Evolutionary conservation across 1,139 yeast genomes (phyloP), one percentile per base, ranked within the genome.

Genomic region (Sugiyamaella sp.): DNA sequence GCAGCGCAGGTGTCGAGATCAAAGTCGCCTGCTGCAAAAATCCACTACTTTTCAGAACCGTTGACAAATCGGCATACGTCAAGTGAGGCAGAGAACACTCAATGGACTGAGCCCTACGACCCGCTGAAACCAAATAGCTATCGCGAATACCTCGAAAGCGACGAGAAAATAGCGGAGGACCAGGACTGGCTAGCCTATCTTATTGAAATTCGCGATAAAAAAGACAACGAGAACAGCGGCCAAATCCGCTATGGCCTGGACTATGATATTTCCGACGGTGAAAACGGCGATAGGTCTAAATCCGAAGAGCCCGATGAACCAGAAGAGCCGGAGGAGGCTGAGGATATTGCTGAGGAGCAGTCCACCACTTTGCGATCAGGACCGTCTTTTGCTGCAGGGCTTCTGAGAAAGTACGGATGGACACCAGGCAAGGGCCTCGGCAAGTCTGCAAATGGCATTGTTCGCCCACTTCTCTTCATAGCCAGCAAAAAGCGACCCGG

Each of bases 401-500:
- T 62, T 17, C 49, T 62, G 57, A 47, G 64, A 57, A 55, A 58
- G 46, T 56, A 66, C 57, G 60, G 69, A 54, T 57, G 63, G 65
- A 25, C 55, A 49, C 54, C 59, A 47, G 59, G 58, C 32, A 22
- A 56, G 50, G 60, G 65, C 24, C 48, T 56, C 49, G 57, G 60
- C 19, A 27, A 51, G 8, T 22, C 43, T 41, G 51, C 54, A 37
- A 51, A 39, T 29, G 59, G 69, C 52, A 57, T 66, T 55, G 52
- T 64, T 46, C 55, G 48, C 21, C 55, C 63, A 48, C 42, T 57
- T 54, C 33, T 64, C 24, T 33, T 61, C 38, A 49, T 51, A 14
- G 42, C 52, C 14, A 57, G 54, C 51, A 52, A 46, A 39, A 49
- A 49, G 29, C 46, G 53, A 4, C 60, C 58, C 9, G 63, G 64